Base-by-base conservation (phyloP, 441 rosid species). In the Jatropha multifida region DNA sequence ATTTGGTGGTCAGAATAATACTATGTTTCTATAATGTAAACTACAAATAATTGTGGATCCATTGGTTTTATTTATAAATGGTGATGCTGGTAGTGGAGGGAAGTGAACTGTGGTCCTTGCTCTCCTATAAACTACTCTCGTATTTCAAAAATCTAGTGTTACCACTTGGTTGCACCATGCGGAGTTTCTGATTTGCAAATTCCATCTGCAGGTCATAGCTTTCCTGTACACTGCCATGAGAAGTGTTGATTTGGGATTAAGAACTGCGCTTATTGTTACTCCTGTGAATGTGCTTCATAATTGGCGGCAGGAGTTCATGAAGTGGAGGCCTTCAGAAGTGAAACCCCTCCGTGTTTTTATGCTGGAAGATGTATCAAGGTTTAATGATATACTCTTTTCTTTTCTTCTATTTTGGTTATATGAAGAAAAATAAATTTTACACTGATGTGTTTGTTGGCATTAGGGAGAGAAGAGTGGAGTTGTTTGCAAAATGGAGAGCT, bases 241-340 rank as follows among this genome's bases (percentile, higher is more conserved):
- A 88, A 79, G 79, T 81, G 82, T 91, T 84, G 97, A 97, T 83
- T 85, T 97, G 89, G 99, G 99, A 67, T 86, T 97, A 65, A 90
- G 88, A 88, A 90, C 96, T 80, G 93, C 89, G 26, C 97, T 97
- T 77, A 92, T 97, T 59, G 99, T 97, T 77, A 89, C 94, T 54
- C 99, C 99, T 78, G 99, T 97, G 70, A 97, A 97, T 84, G 99
- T 97, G 85, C 91, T 94, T 83, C 98, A 97, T 81, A 97, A 97
- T 81, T 97, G 99, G 99, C 89, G 96, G 75, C 86, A 85, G 83
- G 99, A 97, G 82, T 97, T 97, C 81, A 72, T 80, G 84, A 97
- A 97, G 86, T 97, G 99, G 99, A 89, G 77, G 74, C 99, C 99
- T 74, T 87, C 89, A 68, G 99, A 97, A 86, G 83, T 88, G 52